Evolutionary conservation across 768 basidiomycete genomes (phyloP), one percentile per base, ranked within the genome.

Genomic region (Pholiota molesta): DNA sequence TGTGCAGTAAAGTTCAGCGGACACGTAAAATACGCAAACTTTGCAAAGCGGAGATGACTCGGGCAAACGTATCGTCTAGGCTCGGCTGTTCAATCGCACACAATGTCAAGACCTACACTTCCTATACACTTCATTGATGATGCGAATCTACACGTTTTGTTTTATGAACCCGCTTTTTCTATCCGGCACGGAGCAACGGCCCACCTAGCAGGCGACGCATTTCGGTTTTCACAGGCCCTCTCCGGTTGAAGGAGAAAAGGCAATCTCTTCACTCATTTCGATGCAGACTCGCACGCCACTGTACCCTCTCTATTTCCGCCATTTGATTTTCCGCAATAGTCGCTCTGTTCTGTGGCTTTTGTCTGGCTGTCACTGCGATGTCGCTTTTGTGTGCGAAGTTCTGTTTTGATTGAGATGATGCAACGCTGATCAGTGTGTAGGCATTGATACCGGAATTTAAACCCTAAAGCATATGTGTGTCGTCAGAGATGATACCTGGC

Each of bases 261-360:
- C 21, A 45, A 29, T 55, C 55, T 55, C 60, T 55, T 55, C 57
- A 40, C 59, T 52, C 52, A 40, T 23, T 21, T 59, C 35, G 40
- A 42, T 19, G 31, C 33, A 3, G 17, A 52, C 31, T 66, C 65
- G 42, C 62, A 66, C 65, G 62, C 59, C 57, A 61, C 59, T 29
- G 11, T 16, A 19, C 17, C 51, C 65, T 42, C 51, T 23, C 53
- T 65, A 62, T 60, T 53, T 60, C 59, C 65, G 62, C 61, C 59
- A 33, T 47, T 60, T 59, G 33, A 45, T 49, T 40, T n/a, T 31
- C 40, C 35, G 51, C 31, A 53, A 55, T 62, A 55, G 55, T 57
- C 33, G 52, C 13, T 26, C 26, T 26, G 26, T 26, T 52, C 21
- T 35, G 17, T 40, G 35, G 40, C 23, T 21, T 33, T 52, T 57